These are phyloP conservation scores for Fusarium goolgardi DNA, from an alignment of 2,329 filamentous ascomycete species.

Conservation along the genomic window DNA sequence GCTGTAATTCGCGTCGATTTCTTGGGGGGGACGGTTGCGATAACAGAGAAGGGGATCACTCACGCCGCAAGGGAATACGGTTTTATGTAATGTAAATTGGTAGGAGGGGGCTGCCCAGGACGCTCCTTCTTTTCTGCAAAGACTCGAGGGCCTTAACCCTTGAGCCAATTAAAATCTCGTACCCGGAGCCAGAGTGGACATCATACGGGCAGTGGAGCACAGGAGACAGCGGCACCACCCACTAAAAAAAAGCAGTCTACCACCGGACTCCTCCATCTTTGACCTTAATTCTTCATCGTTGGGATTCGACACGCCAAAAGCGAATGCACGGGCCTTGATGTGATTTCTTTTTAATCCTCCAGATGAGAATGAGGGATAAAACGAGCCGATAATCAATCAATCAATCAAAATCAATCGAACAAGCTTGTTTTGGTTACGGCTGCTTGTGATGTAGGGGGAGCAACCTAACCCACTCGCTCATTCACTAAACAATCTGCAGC, in stretches of 20 bases:
- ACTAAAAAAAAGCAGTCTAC: conserved; percentile 44
- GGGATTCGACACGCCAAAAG: neutral
- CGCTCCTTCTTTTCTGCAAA: conserved; percentile 40
- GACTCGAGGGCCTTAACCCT: conserved; percentile 34
- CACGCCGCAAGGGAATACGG: conserved; percentile 44
- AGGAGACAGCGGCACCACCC: conserved; percentile 36
- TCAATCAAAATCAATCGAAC: conserved; percentile 7
- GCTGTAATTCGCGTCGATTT: conserved; percentile 46
- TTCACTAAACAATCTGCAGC: conserved; percentile 30
- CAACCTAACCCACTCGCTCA: conserved; percentile 28
- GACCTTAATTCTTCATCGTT: conserved; percentile 34
- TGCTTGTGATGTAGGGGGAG: neutral
- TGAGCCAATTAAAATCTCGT: conserved; percentile 35
- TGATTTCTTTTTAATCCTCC: conserved; percentile 21
- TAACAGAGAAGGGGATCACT: conserved; percentile 50
- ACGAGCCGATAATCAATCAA: conserved; percentile 8
- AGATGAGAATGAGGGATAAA: conserved; percentile 32
- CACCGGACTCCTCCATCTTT: conserved; percentile 31
- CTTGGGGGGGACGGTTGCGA: conserved; percentile 48
- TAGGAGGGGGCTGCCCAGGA: conserved; percentile 46
- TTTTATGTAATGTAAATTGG: conserved; percentile 57
- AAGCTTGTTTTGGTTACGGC: neutral
- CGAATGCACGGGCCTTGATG: conserved; percentile 25
- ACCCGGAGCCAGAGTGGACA: conserved; percentile 11
- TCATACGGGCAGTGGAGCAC: conserved; percentile 24